Base-by-base conservation (phyloP, 192 early-diverging fungal genomes). In the Mortierella claussenii region DNA sequence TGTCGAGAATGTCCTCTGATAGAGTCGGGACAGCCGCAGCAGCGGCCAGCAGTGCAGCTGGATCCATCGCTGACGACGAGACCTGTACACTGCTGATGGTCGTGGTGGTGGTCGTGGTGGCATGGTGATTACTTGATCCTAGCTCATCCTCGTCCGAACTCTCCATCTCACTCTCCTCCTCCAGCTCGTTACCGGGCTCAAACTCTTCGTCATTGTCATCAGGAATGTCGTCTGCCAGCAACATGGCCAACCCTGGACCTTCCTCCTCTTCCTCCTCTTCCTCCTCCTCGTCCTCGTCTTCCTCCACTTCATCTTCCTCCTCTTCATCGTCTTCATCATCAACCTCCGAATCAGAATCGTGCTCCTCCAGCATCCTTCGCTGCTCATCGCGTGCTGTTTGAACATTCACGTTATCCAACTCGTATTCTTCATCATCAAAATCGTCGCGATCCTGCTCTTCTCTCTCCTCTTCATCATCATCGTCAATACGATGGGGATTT, bases 111-210 rank as follows among this genome's bases (percentile, higher is more conserved):
- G 48, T 32, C 9, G 32, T 36, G 0, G 59, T 20, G 1, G 21
- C n/a, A 30, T 13, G 9, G 17, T 24, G 15, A 10, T 65, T 74
- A 13, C 30, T 27, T 12, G 56, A 59, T 48, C 64, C 63, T 44
- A 31, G 61, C 32, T 76, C 73, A 24, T 76, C 73, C 36, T 76
- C 73, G 20, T 76, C 73, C 34, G 73, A 76, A 28, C 64, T 67
- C 52, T 76, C 73, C 0, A 76, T 62, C 45, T 76, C 73, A 28
- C 73, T 76, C 3, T 76, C 73, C 31, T 76, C 73, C 46, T 76
- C 73, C 0, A 20, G 51, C n/a, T 76, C 73, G 17, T 66, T 61
- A 3, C 43, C 43, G 0, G 73, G 73, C 53, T 67, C 65, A 51
- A 76, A 76, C 31, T 76, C 73, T 37, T 67, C 59, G 23, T 76